A percentile compares a stretch with the other conserved stretches of the same genome.
These are phyloP conservation scores for Harringtonia lauricola DNA, from an alignment of 2,329 filamentous ascomycete genomes.

Conservation along the genomic window DNA sequence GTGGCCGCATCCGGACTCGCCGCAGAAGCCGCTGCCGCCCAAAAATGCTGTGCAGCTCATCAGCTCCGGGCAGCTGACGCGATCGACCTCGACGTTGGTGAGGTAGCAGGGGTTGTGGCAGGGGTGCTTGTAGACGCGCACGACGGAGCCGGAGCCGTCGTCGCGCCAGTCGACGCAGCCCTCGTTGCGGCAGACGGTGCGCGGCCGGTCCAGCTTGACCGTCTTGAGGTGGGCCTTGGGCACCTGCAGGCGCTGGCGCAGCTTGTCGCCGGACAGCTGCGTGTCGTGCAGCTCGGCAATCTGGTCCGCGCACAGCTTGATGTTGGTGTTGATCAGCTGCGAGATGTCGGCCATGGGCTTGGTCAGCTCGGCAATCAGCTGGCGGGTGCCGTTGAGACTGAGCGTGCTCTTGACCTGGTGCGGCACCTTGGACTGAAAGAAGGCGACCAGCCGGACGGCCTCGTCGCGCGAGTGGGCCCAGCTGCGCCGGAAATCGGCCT, in stretches of 20 bases:
- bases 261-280: constrained; percentile 14
- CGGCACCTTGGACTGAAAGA: constrained; percentile 17
- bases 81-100: constrained; percentile 15
- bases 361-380: constrained; percentile 23
- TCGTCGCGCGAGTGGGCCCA: constrained; percentile 25
- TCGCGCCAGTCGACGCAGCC: constrained; percentile 17
- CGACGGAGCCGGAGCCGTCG: constrained; percentile 13
- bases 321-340: constrained; percentile 20
- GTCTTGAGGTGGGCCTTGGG: constrained; percentile 15
- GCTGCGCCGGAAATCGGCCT: constrained; percentile 22
- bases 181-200: constrained; percentile 21
- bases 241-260: constrained; percentile 17
- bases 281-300: constrained; percentile 16
- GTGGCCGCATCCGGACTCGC: constrained; percentile 12
- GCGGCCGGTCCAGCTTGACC: constrained; percentile 14
- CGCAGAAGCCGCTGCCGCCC: constrained; percentile 14
- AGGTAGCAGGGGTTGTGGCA: constrained; percentile 22
- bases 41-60: constrained; percentile 17
- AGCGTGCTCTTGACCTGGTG: constrained; percentile 25
- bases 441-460: constrained; percentile 18
- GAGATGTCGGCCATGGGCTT: constrained; percentile 26
- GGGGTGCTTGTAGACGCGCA: constrained; percentile 18
- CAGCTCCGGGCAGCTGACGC: constrained; percentile 15
- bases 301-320: constrained; percentile 19
- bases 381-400: constrained; percentile 24